These are phyloP conservation scores for Wickerhamomyces subpelliculosus DNA, from an alignment of 805 yeast species.

Conservation along the genomic window DNA sequence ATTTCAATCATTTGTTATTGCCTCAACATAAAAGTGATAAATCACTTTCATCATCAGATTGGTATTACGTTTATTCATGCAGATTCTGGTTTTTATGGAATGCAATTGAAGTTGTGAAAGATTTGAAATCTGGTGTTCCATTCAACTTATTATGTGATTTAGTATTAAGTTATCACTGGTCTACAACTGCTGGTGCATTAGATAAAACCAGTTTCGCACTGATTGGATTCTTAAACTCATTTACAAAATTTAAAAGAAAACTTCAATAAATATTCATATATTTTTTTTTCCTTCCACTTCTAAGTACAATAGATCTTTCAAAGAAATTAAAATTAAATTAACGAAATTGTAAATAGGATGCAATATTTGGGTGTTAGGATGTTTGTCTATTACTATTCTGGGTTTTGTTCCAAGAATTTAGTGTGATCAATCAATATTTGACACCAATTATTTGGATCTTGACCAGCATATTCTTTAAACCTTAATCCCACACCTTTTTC, in stretches of 20 bases:
- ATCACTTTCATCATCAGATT: slow-evolving; percentile 10
- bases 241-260: slow-evolving; percentile 7
- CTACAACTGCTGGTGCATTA: slow-evolving; percentile 11
- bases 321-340: too few relatives aligned
- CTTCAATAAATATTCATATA: not conserved
- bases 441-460: slow-evolving; percentile 24
- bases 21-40: slow-evolving; percentile 6
- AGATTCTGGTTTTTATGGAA: slow-evolving; percentile 12
- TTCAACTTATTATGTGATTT: slow-evolving; percentile 10
- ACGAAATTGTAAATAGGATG: not conserved
- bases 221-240: slow-evolving; percentile 12
- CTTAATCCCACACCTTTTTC: slow-evolving; percentile 21
- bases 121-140: slow-evolving; percentile 1
- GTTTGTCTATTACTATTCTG: too few relatives aligned
- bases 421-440: slow-evolving; percentile 27
- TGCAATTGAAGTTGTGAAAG: slow-evolving; percentile 9
- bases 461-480: slow-evolving; percentile 22
- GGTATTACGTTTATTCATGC: slow-evolving; percentile 18
- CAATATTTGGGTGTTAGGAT: too few relatives aligned
- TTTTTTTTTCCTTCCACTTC: too few relatives aligned
- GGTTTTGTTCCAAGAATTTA: slow-evolving; percentile 23
- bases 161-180: slow-evolving; percentile 17
- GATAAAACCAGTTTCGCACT: slow-evolving; percentile 11
- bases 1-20: slow-evolving; percentile 7
- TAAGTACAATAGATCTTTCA: too few relatives aligned